Percentiles rank a stretch among this genome's conserved stretches.
These are phyloP conservation scores for Aristolochia californica DNA, from an alignment of 164 flowering plant genomes.

Conservation along the genomic window DNA sequence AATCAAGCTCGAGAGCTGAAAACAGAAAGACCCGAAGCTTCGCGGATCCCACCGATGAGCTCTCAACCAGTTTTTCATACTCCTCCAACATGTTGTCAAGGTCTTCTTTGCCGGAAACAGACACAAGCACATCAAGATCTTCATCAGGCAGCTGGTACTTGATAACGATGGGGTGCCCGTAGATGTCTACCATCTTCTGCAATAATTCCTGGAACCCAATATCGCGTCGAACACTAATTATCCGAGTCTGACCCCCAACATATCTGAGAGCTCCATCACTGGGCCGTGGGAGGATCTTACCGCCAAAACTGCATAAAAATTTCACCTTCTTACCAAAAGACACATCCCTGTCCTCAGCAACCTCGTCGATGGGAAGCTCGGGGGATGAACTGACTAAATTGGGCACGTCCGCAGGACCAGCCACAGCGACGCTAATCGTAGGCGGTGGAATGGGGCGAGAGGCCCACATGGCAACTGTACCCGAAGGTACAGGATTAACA, in stretches of 20 bases:
- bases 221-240: slow-evolving; percentile 50
- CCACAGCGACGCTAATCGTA: not conserved
- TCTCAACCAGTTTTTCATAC: slow-evolving; percentile 53
- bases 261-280: slow-evolving; percentile 75
- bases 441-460: slow-evolving; percentile 2
- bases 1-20: slow-evolving; percentile 35
- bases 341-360: slow-evolving; percentile 36
- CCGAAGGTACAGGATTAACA: slow-evolving; percentile 16
- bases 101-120: slow-evolving; percentile 71
- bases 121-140: slow-evolving; percentile 86
- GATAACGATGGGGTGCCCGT: slow-evolving; percentile 44
- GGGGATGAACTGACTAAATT: slow-evolving; percentile 7
- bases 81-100: slow-evolving; percentile 91
- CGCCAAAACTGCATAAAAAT: slow-evolving; percentile 78
- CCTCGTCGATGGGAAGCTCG: slow-evolving; percentile 21
- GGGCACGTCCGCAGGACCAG: too few species aligned
- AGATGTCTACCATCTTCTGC: slow-evolving; percentile 53
- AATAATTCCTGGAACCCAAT: slow-evolving; percentile 39
- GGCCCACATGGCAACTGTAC: not conserved
- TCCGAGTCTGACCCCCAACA: slow-evolving; percentile 87
- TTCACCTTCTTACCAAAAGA: slow-evolving; percentile 51
- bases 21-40: slow-evolving; percentile 47
- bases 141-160: slow-evolving; percentile 93
- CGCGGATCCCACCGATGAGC: slow-evolving; percentile 50
- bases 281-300: slow-evolving; percentile 83